Evolutionary conservation across 164 flowering plant species (phyloP), one percentile per base, ranked within the genome.

Genomic region (Aristolochia californica): DNA sequence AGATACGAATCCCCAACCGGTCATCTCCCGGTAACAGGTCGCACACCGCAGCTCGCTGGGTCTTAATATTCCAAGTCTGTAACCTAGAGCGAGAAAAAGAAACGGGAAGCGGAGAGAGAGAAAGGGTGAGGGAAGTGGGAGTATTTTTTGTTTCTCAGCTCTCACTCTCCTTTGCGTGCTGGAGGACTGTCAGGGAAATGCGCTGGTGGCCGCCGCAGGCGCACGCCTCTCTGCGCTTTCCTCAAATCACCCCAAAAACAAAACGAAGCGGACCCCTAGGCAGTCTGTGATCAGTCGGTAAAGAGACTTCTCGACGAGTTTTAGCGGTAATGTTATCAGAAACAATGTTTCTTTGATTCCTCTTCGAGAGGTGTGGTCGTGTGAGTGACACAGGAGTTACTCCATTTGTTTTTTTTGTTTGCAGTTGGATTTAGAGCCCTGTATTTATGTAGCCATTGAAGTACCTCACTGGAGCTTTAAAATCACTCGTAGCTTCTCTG

Each of bases 371-470:
- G 40, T 34, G 22, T 22, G 20, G n/a, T 22, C n/a, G 20, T 18
- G 51, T n/a, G 10, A 10, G 22, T n/a, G 22, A n/a, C 21, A n/a
- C 13, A 40, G 21, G 15, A 10, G 20, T 48, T 18, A n/a, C 26
- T 30, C 53, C 5, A 4, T 20, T 17, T 10, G 7, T 26, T 47
- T 8, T 22, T 44, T 4, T 53, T 55, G 15, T 49, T 43, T 34
- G 30, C 23, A 22, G 21, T 17, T 11, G 28, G 48, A 51, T 50
- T 60, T 22, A 43, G 23, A 60, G 63, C 43, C n/a, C 22, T 38
- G 55, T 52, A 63, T 63, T 64, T 51, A 64, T 55, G 61, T 45
- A 43, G 57, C 54, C 51, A 56, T 56, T 60, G 13, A 63, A 68
- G 64, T 26, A 45, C 50, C 57, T 68, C 52, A 7, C 38, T 22